A percentile compares a stretch with the other conserved stretches of the same genome.
Evolutionary conservation across 2,329 filamentous ascomycete genomes (phyloP).

Genomic region (Knoxdaviesia capensis): DNA sequence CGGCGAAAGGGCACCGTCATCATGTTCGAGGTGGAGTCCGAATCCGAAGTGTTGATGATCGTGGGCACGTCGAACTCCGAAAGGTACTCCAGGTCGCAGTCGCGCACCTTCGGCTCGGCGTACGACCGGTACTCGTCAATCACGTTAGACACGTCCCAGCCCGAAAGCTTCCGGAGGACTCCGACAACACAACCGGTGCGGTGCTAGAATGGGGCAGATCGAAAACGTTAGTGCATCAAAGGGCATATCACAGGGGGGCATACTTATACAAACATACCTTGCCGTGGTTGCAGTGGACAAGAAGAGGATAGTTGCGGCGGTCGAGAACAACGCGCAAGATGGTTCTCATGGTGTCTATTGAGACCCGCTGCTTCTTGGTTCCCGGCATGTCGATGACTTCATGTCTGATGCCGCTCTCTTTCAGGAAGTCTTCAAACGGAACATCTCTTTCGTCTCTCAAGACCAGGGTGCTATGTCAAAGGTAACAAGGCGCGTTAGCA

Average conservation of each 20-base stretch:
- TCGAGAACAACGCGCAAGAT: constrained; percentile 57
- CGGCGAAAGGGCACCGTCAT: constrained; percentile 17
- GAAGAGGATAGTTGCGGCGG: constrained; percentile 52
- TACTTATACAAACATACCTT: constrained; percentile 27
- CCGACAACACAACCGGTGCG: constrained; percentile 80
- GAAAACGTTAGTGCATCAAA: neutral
- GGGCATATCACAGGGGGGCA: neutral
- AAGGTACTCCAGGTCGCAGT: constrained; percentile 40
- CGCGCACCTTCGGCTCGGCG: constrained; percentile 37
- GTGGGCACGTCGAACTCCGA: constrained; percentile 20
- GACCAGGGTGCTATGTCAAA: constrained; percentile 33
- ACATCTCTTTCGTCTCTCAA: constrained; percentile 35
- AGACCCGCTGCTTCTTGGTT: constrained; percentile 67
- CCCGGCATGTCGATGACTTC: constrained; percentile 59
- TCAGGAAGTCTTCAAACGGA: constrained; percentile 40
- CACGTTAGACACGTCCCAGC: constrained; percentile 41
- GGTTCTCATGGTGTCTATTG: constrained; percentile 43
- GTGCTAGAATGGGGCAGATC: constrained; percentile 28
- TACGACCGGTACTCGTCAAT: constrained; percentile 56
- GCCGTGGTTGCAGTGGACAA: constrained; percentile 88
- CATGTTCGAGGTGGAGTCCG: too few species aligned
- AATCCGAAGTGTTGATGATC: too few species aligned
- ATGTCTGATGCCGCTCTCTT: constrained; percentile 47
- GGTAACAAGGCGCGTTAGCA: neutral
- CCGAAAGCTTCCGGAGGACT: constrained; percentile 52